Percentiles rank a stretch among this genome's conserved stretches.
phyloP scores from a whole-genome alignment of 1,139 yeast species.

The Yamadazyma jaroonii region DNA sequence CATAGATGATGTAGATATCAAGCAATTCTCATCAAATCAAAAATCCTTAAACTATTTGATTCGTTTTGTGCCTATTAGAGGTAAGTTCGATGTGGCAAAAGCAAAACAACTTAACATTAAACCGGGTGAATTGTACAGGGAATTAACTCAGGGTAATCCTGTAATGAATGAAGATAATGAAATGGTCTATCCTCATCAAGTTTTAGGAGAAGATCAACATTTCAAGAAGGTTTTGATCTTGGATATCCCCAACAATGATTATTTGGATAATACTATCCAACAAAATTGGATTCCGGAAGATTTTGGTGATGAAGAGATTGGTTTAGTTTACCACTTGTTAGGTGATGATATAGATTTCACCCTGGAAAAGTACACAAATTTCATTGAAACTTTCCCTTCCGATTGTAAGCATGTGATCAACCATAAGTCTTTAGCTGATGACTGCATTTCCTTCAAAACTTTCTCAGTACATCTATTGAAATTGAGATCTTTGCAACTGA shows the following conservation, averaged over 20 bases:
- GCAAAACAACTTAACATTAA: conserved; percentile 73
- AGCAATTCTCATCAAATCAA: conserved; percentile 16
- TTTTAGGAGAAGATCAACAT: conserved; percentile 57
- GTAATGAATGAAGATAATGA: conserved; percentile 62
- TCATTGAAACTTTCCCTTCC: conserved; percentile 48
- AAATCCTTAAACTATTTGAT: conserved; percentile 56
- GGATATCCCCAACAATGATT: conserved; percentile 65
- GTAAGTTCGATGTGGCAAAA: conserved; percentile 65
- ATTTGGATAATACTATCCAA: conserved; percentile 43
- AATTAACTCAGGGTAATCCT: conserved; percentile 57
- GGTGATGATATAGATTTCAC: conserved; percentile 60
- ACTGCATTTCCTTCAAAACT: conserved; percentile 57
- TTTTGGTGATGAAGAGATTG: conserved; percentile 36
- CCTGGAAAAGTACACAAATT: conserved; percentile 38
- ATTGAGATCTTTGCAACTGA: conserved; percentile 53
- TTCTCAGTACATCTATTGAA: conserved; percentile 54
- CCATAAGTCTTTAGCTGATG: conserved; percentile 62
- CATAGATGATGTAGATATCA: conserved; percentile 10
- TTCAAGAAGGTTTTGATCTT: conserved; percentile 64
- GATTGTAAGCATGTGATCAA: conserved; percentile 63
- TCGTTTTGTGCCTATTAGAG: conserved; percentile 66
- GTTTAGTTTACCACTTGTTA: conserved; percentile 70
- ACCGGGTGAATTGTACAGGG: conserved; percentile 57
- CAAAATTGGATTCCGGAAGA: conserved; percentile 26
- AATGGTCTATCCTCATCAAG: conserved; percentile 64